These are phyloP conservation scores for Nadsonia commutata DNA, from an alignment of 1,139 yeast genomes.

Conservation along the genomic window DNA sequence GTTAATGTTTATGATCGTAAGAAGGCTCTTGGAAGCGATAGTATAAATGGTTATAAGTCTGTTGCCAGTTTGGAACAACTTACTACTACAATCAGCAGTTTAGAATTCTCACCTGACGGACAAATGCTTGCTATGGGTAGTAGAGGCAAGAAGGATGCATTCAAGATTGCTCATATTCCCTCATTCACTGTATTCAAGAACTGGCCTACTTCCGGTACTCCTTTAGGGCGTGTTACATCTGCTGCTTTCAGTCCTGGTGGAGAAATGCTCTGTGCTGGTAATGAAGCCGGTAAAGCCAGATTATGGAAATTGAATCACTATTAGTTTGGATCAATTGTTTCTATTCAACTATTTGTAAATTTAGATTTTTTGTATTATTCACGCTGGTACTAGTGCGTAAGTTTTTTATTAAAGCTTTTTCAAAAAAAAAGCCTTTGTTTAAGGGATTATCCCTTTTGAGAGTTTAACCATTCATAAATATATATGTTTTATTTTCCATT, in stretches of 20 bases:
- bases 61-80: constrained; percentile 56
- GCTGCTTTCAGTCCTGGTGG: constrained; percentile 68
- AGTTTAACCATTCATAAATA: background rate
- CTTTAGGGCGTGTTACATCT: constrained; percentile 84
- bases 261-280: constrained; percentile 79
- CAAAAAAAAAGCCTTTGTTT: too few species aligned
- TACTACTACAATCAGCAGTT: constrained; percentile 62
- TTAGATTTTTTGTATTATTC: background rate
- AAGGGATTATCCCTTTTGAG: too few species aligned
- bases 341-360: constrained; percentile 34
- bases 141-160: constrained; percentile 72
- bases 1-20: constrained; percentile 72
- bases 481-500: too few species aligned
- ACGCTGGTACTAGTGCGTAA: too few species aligned
- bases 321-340: constrained; percentile 4
- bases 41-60: constrained; percentile 16
- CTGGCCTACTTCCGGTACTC: constrained; percentile 98
- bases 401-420: too few species aligned
- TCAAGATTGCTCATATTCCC: constrained; percentile 78
- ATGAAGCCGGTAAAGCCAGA: constrained; percentile 80
- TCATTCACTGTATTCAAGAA: constrained; percentile 74
- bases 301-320: constrained; percentile 83
- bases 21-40: constrained; percentile 8
- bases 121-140: constrained; percentile 80
- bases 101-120: constrained; percentile 75